Base-by-base conservation (phyloP, 1,139 yeast species). In the Hansenula sp. region DNA sequence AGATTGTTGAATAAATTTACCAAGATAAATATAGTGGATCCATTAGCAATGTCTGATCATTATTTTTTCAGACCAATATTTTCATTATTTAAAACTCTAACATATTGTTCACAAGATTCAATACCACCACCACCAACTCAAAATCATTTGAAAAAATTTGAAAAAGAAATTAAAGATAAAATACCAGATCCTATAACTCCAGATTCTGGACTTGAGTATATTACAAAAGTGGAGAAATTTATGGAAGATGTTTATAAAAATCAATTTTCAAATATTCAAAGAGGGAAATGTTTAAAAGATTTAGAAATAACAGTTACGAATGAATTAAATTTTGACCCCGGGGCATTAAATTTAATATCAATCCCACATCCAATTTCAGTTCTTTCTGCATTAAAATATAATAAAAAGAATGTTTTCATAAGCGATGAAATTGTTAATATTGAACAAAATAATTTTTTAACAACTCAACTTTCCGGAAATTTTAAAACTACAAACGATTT, bases 311-410 rank as follows among this genome's bases (percentile, higher is more conserved):
- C n/a, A 10, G 28, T 47, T 12, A 19, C 45, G 1, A 41, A 43
- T 34, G 24, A 28, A 2, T 11, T 44, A 10, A 16, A 38, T 1
- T 16, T 25, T 29, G 19, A 17, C 20, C 3, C 11, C 8, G 17
- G 17, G 4, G 8, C 10, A 7, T 21, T 49, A 12, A 47, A 43
- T 21, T 16, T 49, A 10, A 35, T 49, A 4, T 21, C 44, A 2
- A 17, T 49, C 4, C 52, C 52, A 30, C 51, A 49, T 38, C 52
- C 52, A 9, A 21, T 45, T 1, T 47, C 51, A 1, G 32, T 40
- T 2, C 26, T 44, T 4, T 35, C 44, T 4, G 44, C 47, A 2
- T 25, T 49, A 18, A 37, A 42, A 14, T 31, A 38, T 20, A 41
- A 46, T 18, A 44, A 45, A 12, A 41, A 42, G 20, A 27, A 16